phyloP scores from a whole-genome alignment of 768 basidiomycete species.

The Boletus sensibilis region DNA sequence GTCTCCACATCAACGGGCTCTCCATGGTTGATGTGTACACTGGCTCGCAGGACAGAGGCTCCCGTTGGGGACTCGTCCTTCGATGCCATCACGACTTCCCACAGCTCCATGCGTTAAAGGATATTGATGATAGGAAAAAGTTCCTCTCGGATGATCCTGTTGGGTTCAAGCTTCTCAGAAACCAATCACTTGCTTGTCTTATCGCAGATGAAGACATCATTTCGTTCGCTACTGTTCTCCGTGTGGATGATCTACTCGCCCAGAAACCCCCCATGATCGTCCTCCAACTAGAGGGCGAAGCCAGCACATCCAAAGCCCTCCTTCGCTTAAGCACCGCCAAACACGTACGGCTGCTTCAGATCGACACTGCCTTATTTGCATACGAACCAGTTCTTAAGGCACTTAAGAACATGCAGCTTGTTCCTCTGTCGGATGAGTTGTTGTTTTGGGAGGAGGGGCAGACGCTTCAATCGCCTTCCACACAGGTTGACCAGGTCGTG shows the following conservation, averaged over 20 bases:
- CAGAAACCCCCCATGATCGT: slow-evolving; percentile 48
- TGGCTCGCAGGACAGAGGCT: slow-evolving; percentile 27
- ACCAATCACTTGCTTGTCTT: slow-evolving; percentile 57
- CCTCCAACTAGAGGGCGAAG: slow-evolving; percentile 52
- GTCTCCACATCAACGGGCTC: slow-evolving; percentile 40
- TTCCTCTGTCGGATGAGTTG: slow-evolving; percentile 55
- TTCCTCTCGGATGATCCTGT: slow-evolving; percentile 37
- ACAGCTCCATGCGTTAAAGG: slow-evolving; percentile 31
- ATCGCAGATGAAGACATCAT: slow-evolving; percentile 47
- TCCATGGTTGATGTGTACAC: slow-evolving; percentile 39
- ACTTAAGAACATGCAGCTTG: slow-evolving; percentile 45
- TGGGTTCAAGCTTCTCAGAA: slow-evolving; percentile 42
- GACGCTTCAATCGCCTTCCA: slow-evolving; percentile 6
- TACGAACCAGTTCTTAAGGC: slow-evolving; percentile 61
- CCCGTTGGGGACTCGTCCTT: slow-evolving; percentile 46
- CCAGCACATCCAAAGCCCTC: slow-evolving; percentile 41
- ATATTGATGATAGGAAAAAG: slow-evolving; percentile 37
- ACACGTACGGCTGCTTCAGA: slow-evolving; percentile 48
- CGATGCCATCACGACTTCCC: slow-evolving; percentile 37
- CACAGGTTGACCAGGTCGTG: slow-evolving; percentile 25
- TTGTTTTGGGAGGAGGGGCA: slow-evolving; percentile 48
- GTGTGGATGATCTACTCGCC: slow-evolving; percentile 54
- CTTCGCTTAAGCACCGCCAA: slow-evolving; percentile 37
- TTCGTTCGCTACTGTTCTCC: slow-evolving; percentile 53
- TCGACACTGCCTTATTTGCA: slow-evolving; percentile 62